Evolutionary conservation across 2,329 filamentous ascomycete genomes (phyloP), one percentile per base, ranked within the genome.

Genomic region (Trichoderma koningiopsis): DNA sequence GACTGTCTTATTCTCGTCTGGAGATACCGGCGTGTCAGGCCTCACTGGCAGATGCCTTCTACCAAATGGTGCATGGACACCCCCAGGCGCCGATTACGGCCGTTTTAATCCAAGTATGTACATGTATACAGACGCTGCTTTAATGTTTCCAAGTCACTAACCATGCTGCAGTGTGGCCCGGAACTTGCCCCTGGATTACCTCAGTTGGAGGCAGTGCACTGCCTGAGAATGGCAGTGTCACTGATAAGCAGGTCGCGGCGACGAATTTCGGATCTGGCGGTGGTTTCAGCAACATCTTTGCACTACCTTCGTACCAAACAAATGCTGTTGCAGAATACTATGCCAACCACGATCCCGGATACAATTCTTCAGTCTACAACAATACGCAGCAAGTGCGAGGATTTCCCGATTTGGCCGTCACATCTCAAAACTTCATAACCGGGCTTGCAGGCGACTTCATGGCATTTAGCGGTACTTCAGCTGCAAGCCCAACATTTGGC

Each of bases 281-380:
- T 29, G 84, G 84, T 24, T 85, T 86, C 76, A 82, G 79, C 70
- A 84, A 86, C 74, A 77, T 83, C 72, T 86, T 85, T 68, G 72
- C 78, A 1, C 71, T 82, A 4, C 84, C 85, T 0, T 71, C 74
- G 5, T 87, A 86, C 74, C 85, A 87, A 72, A 72, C 76, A 14
- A 68, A 72, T 0, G 81, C 71, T 5, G 63, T 73, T 16, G 33
- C 64, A 5, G 53, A 52, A 37, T 71, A 71, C 60, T 69, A 72
- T 29, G 31, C 60, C n/a, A 49, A 69, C 19, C 43, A 69, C 62
- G 62, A 68, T 37, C 71, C 68, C 52, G 68, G 62, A 53, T 72
- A 72, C 60, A 58, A 68, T 5, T 59, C 70, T 14, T 69, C 60
- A 2, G 8, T 29, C 3, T 63, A 63, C 24, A 63, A 71, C 70